Base-by-base conservation (phyloP, 2,329 filamentous ascomycete genomes). In the Aspergillus sp. region DNA sequence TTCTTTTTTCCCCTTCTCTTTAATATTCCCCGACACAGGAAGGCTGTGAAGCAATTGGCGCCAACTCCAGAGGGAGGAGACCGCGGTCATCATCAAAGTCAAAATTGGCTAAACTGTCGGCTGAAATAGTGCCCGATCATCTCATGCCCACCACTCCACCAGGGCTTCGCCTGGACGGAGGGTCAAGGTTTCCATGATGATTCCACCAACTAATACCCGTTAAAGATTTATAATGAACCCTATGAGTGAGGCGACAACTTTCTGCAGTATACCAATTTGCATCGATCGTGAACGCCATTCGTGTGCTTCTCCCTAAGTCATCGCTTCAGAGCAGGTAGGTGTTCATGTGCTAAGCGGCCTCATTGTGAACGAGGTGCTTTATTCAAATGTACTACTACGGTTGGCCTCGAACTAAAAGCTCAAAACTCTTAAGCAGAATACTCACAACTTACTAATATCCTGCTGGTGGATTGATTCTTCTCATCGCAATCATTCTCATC, bases 311-410 rank as follows among this genome's bases (percentile, higher is more conserved):
- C n/a, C n/a, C n/a, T 12, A 12, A 17, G 13, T 8, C 6, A 24
- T 34, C n/a, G 41, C 26, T 42, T 45, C 47, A 43, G 39, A 43
- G 50, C 51, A 57, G 51, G 34, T n/a, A 36, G 34, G 50, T 48
- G 49, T 50, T 39, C 55, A 51, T 41, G 41, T 26, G 18, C 24
- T 6, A 11, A 4, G 51, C 43, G 20, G 44, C 42, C 41, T 44
- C 8, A 51, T 32, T 26, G 50, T 47, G 38, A 26, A 5, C 24
- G 41, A 22, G 20, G 36, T 44, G 3, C 11, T 24, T 17, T 13
- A 34, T 4, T 12, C 9, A 15, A 9, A 11, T 20, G 17, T 17
- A 38, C 20, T 39, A 39, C 22, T 22, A 38, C 26, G 20, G 32
- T 13, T 45, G 43, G 24, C 43, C n/a, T 45, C 5, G 15, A 41